Evolutionary conservation across 1,284 basidiomycete species (phyloP), one percentile per base, ranked within the genome.

Genomic region (Puccinia horiana): DNA sequence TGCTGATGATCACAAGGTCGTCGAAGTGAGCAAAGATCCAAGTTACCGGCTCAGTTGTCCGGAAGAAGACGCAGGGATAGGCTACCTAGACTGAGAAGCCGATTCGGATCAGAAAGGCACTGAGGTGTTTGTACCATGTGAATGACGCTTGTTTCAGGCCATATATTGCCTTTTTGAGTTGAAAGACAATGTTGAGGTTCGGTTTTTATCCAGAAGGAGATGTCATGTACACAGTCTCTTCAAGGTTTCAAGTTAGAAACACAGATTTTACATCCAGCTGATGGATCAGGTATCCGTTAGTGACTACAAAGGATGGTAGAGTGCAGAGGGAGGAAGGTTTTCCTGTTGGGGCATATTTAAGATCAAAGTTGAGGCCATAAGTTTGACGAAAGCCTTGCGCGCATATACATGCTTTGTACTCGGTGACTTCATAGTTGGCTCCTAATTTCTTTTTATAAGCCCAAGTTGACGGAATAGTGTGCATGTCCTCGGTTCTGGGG

Each of bases 101-200:
- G n/a, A n/a, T n/a, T n/a, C n/a, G n/a, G n/a, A n/a, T n/a, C n/a
- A 47, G 44, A 47, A 47, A 47, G 44, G 9, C 9, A 47, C 44
- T 47, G 16, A 61, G 58, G 32, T 61, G 58, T 26, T 61, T 61
- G 58, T 61, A 61, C 58, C 58, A 61, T n/a, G 58, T 32, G 8
- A 69, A 18, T 5, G 42, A 26, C 3, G 35, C 32, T 11, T 69
- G 65, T 20, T 40, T 69, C 12, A 69, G 58, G 23, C 58, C 58
- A 61, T 69, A 69, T 3, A 69, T 69, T n/a, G 65, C 65, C n/a
- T 69, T 69, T 11, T 69, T 69, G 12, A 69, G 35, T 32, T 69
- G 12, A 5, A 69, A 18, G 23, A 69, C 35, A 23, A 23, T 12
- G 35, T 40, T 40, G 29, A 1, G 4, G 1, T 4, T 3, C 14